Base-by-base conservation (phyloP, 495 filamentous ascomycete genomes). In the Friedmanniomyces simplex region DNA sequence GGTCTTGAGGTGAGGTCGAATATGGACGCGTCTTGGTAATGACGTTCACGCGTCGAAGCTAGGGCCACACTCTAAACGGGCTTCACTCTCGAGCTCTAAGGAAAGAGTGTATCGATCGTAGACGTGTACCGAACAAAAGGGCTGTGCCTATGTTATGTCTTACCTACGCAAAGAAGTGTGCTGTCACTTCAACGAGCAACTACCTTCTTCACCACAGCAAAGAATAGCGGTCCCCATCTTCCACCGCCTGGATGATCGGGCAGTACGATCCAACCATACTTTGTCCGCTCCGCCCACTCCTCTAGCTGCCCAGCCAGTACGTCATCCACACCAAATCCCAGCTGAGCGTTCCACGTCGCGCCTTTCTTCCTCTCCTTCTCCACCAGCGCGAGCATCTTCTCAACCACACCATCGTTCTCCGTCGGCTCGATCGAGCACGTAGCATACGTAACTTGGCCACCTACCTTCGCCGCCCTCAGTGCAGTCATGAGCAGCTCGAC, bases 301-400 rank as follows among this genome's bases (percentile, higher is more conserved):
- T 53, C 39, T 11, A 58, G 28, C 30, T 34, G 24, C 50, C n/a
- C 22, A 12, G 11, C 24, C 14, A 50, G 30, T 2, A 45, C 1
- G 4, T 22, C 39, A n/a, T 14, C 46, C 8, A 20, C 48, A 1
- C 47, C 55, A 12, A 62, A 58, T 14, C 42, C 54, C 7, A 62
- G 47, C 39, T 58, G 26, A 7, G 58, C 59, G 1, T 1, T 50
- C 59, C 59, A 62, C 25, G 22, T 54, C 1, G 18, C 42, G n/a
- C 54, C 59, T 55, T 77, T 77, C 66, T 77, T 77, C 34, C 50
- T 53, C 50, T 75, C 75, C 57, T 69, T 69, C 42, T 67, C 60
- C 42, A 61, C 63, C 42, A 61, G 60, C 13, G 25, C 32, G 20
- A 62, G 37, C 55, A 62, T 26, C 48, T 62, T 62, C 48, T 53